A percentile compares a stretch with the other conserved stretches of the same genome.
Conservation (phyloP, 345 rosid species). For the Salix koriyanagi region DNA sequence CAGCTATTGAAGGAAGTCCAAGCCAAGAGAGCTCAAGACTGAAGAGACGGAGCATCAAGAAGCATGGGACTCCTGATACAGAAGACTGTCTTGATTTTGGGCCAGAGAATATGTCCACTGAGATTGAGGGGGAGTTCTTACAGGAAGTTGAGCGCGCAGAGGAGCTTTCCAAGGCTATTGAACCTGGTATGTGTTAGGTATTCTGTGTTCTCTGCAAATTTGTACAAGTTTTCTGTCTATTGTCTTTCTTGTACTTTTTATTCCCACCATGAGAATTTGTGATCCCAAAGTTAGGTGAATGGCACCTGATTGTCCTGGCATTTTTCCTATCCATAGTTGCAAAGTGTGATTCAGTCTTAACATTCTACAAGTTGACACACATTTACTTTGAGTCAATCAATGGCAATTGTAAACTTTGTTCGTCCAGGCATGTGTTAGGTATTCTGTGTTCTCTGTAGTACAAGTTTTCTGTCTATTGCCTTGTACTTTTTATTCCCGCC, state of each 20-base stretch:
- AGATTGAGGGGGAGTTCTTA: constrained; percentile 72
- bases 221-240: not conserved
- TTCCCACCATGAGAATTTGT: not conserved
- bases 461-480: not conserved
- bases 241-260: not conserved
- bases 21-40: constrained; percentile 43
- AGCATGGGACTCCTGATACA: constrained; percentile 37
- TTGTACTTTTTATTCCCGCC: not conserved
- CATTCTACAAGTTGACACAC: not conserved
- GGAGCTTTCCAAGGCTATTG: constrained; percentile 67
- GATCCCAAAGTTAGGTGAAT: not conserved
- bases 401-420: not conserved
- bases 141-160: constrained; percentile 79
- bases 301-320: not conserved
- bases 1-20: constrained; percentile 83
- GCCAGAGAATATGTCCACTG: constrained; percentile 50
- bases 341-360: not conserved
- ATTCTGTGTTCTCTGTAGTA: not conserved
- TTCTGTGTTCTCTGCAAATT: not conserved
- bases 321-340: not conserved
- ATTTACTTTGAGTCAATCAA: not conserved
- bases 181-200: constrained; percentile 52
- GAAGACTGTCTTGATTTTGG: constrained; percentile 36
- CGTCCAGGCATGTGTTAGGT: constrained; percentile 47
- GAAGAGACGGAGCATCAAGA: constrained; percentile 51